These are phyloP conservation scores for Parietaria judaica DNA, from an alignment of 306 rosid species.

Conservation along the genomic window DNA sequence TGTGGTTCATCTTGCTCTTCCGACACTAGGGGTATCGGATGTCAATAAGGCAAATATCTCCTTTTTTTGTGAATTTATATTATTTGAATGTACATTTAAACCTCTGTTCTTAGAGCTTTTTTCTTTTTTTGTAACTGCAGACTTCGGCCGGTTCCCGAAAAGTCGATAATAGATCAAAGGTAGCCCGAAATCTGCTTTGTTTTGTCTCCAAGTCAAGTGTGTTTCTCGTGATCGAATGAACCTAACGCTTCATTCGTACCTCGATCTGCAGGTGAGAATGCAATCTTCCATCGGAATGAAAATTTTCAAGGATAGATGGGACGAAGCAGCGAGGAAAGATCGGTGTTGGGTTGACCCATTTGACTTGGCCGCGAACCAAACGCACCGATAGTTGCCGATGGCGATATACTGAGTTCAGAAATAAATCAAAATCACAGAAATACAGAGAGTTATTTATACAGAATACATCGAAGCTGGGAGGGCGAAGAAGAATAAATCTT, in stretches of 20 bases:
- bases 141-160: constrained; percentile 17
- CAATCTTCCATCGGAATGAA: constrained; percentile 39
- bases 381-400: not conserved
- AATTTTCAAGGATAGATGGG: constrained; percentile 39
- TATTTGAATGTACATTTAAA: not conserved
- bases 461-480: not conserved
- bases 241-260: not conserved
- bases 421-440: constrained; percentile 11
- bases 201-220: not conserved
- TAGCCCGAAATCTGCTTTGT: constrained; percentile 10
- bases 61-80: constrained; percentile 2
- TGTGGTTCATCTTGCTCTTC: constrained; percentile 78
- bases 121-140: constrained; percentile 34
- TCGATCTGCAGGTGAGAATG: constrained; percentile 31
- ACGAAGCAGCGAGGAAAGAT: constrained; percentile 26
- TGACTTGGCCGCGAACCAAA: constrained; percentile 21
- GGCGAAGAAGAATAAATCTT: constrained; percentile 6
- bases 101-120: not conserved
- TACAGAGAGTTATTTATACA: not conserved
- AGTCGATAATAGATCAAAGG: constrained; percentile 47
- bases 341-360: constrained; percentile 54
- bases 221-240: not conserved
- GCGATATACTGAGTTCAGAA: not conserved
- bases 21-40: constrained; percentile 73
- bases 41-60: constrained; percentile 42